These are phyloP conservation scores for Kwoniella europaea DNA, from an alignment of 768 basidiomycete species.

Conservation along the genomic window DNA sequence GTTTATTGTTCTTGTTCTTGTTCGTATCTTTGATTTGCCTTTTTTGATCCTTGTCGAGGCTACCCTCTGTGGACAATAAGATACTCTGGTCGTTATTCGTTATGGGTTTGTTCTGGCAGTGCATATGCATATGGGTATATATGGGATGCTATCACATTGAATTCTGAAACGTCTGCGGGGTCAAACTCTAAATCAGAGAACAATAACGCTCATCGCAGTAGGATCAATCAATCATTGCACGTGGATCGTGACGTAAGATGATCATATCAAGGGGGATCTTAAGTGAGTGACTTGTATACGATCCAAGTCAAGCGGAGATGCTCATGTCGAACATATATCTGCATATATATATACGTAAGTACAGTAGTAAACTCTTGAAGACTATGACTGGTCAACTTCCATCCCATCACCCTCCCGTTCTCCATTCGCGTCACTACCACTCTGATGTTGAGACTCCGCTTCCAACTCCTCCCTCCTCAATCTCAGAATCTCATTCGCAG, in stretches of 20 bases:
- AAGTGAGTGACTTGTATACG: not conserved
- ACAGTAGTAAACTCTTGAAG: not conserved
- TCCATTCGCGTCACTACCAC: not conserved
- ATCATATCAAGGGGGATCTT: not conserved
- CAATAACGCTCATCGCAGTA: not conserved
- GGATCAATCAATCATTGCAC: not conserved
- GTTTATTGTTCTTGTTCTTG: not conserved
- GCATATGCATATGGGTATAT: not conserved
- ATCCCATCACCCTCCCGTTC: constrained; percentile 8
- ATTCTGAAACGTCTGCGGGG: not conserved
- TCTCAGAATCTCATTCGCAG: constrained; percentile 41
- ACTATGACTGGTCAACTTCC: constrained; percentile 12
- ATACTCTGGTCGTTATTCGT: not conserved
- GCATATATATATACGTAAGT: not conserved
- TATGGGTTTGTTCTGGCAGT: not conserved
- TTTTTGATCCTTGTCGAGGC: too few relatives aligned
- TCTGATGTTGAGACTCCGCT: not conserved
- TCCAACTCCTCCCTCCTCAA: constrained; percentile 17
- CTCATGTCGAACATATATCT: too few relatives aligned
- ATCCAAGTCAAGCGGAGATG: too few relatives aligned
- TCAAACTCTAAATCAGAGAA: not conserved
- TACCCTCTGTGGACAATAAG: not conserved
- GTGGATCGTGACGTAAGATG: not conserved
- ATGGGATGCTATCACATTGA: not conserved
- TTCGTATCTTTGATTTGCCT: not conserved